phyloP scores from a whole-genome alignment of 192 early-diverging fungal species.

The Podila epicladia region DNA sequence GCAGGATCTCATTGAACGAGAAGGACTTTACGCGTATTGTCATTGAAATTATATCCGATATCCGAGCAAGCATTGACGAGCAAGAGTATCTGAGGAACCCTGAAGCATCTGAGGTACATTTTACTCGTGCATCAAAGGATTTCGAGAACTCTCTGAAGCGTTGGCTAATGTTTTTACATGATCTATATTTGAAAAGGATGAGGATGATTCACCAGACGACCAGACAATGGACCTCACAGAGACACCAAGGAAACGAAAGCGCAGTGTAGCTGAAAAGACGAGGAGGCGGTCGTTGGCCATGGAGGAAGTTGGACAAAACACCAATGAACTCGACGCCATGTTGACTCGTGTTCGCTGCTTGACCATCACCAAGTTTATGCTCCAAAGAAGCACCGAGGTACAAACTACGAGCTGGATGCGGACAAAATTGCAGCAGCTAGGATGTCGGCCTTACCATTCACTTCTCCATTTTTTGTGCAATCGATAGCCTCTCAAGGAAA shows the following conservation, averaged over 20 bases:
- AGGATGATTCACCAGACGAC: slow-evolving; percentile 43
- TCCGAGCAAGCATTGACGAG: slow-evolving; percentile 63
- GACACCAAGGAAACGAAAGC: slow-evolving; percentile 50
- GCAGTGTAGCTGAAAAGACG: slow-evolving; percentile 38
- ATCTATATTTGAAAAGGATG: slow-evolving; percentile 8
- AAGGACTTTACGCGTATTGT: slow-evolving; percentile 84
- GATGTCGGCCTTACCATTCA: neutral
- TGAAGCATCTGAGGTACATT: slow-evolving; percentile 26
- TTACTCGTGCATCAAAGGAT: too few relatives aligned
- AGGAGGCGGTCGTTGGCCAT: slow-evolving; percentile 22
- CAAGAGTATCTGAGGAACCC: slow-evolving; percentile 49
- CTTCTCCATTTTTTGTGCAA: neutral
- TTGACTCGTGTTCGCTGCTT: slow-evolving; percentile 71
- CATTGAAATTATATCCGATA: slow-evolving; percentile 84
- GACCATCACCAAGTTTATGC: slow-evolving; percentile 73
- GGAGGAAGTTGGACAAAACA: slow-evolving; percentile 33
- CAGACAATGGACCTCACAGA: slow-evolving; percentile 30
- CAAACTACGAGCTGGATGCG: too few relatives aligned
- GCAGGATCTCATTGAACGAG: slow-evolving; percentile 80
- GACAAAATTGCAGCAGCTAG: too few relatives aligned
- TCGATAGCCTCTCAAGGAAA: slow-evolving; percentile 66
- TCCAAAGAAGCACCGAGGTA: slow-evolving; percentile 75
- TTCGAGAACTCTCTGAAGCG: too few relatives aligned
- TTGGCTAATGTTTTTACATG: neutral
- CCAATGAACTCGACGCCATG: slow-evolving; percentile 59